Evolutionary conservation across 805 yeast species (phyloP).

Genomic region (Vanderwaltozyma yarrowii): DNA sequence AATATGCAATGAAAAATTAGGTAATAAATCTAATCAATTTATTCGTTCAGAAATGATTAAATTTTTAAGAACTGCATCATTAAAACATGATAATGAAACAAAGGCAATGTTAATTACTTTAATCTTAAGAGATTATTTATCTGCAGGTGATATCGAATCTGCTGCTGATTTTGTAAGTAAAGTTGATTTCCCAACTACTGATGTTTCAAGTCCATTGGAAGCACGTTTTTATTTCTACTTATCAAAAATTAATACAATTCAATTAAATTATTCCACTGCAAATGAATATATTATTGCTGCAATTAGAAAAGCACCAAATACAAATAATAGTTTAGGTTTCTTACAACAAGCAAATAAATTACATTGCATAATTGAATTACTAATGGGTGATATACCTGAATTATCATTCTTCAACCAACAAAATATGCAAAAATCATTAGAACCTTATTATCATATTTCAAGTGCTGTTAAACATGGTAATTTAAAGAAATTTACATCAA

Average conservation of each 20-base stretch:
- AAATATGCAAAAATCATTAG: constrained; percentile 46
- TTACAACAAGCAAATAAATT: constrained; percentile 83
- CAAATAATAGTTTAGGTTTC: constrained; percentile 74
- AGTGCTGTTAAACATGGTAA: constrained; percentile 92
- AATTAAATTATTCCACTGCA: constrained; percentile 84
- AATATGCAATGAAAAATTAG: constrained; percentile 55
- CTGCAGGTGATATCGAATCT: constrained; percentile 70
- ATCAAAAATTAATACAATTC: constrained; percentile 85
- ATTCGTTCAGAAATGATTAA: constrained; percentile 61
- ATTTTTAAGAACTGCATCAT: constrained; percentile 76
- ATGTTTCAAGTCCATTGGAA: constrained; percentile 76
- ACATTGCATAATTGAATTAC: constrained; percentile 75
- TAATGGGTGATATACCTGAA: constrained; percentile 96
- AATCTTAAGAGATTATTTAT: constrained; percentile 68
- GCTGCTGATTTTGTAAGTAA: constrained; percentile 87
- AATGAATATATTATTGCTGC: constrained; percentile 89
- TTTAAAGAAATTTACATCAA: constrained; percentile 64
- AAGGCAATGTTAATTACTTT: constrained; percentile 81
- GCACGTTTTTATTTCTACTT: constrained; percentile 88
- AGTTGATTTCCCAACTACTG: constrained; percentile 67
- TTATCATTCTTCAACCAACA: constrained; percentile 66
- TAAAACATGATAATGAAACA: constrained; percentile 88
- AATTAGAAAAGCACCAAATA: constrained; percentile 91
- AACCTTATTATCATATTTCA: constrained; percentile 78
- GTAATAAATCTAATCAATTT: constrained; percentile 14